Evolutionary conservation across 2,329 filamentous ascomycete species (phyloP), one percentile per base, ranked within the genome.

Genomic region (Fusarium dimerum): DNA sequence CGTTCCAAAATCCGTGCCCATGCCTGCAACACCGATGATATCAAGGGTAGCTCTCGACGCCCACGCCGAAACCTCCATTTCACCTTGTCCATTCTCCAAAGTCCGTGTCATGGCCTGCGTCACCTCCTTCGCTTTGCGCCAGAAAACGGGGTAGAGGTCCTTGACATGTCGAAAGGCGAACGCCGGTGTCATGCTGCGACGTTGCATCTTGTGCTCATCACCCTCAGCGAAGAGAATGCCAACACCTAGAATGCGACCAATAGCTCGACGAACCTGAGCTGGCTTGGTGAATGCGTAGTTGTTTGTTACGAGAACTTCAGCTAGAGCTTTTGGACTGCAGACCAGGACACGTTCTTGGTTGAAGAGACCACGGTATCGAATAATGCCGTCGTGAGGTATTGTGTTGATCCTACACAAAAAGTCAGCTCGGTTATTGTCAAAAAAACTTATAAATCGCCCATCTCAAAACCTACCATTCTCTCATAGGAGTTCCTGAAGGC

Each of bases 151-250:
- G 63, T 95, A 94, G 13, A 96, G 75, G 53, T 93, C 82, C 67
- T 94, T 95, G 68, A 96, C 78, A 64, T 95, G 89, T 18, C 91
- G 83, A 66, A 90, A 95, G n/a, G 85, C 80, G 69, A 96, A 96
- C 2, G 90, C 89, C 0, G 91, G 91, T 74, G 87, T 84, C 16
- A 96, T 81, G 52, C 87, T 85, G 68, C 89, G 92, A 43, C 92
- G 82, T 73, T 92, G 89, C 63, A 83, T 76, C 74, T 88, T 94
- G 71, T 97, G 93, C 64, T 92, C 89, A 12, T 95, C 89, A n/a
- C 92, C 92, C 71, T 97, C 92, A 2, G 90, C 89, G 11, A 97
- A 76, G 38, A 97, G 73, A 13, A 93, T 75, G 10, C 89, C 89
- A 12, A 86, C 73, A 10, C 90, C 88, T 12, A 93, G 76, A 26